These are phyloP conservation scores for Wickerhamiella musiphila DNA, from an alignment of 805 yeast species.

Conservation along the genomic window DNA sequence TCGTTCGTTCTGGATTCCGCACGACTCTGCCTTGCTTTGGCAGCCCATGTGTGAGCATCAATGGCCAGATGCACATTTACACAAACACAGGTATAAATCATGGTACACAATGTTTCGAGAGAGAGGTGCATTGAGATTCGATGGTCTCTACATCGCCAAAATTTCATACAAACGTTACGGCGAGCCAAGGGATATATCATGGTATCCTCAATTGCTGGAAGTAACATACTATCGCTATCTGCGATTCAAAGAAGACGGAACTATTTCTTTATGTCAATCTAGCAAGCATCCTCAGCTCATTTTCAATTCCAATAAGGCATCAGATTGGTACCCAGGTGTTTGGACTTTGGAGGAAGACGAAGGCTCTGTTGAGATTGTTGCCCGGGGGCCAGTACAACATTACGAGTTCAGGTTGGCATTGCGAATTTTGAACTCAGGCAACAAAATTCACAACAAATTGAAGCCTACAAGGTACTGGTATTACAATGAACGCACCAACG, in stretches of 20 bases:
- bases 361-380: conserved; percentile 31
- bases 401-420: conserved; percentile 49
- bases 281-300: conserved; percentile 54
- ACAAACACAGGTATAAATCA: conserved; percentile 10
- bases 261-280: conserved; percentile 50
- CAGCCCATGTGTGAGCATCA: conserved; percentile 12
- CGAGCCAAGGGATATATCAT: conserved; percentile 35
- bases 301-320: conserved; percentile 34
- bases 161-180: conserved; percentile 78
- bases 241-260: conserved; percentile 66
- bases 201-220: conserved; percentile 63
- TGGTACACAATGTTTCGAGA: conserved; percentile 37
- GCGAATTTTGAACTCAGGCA: conserved; percentile 41
- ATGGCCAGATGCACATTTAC: conserved; percentile 6
- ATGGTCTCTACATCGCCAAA: conserved; percentile 73
- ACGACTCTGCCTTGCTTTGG: conserved; percentile 14
- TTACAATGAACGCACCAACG: conserved; percentile 36
- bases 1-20: conserved; percentile 9
- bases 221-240: conserved; percentile 78
- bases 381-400: conserved; percentile 41
- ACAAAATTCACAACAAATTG: conserved; percentile 47
- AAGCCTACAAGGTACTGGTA: conserved; percentile 54
- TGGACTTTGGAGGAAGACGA: conserved; percentile 46
- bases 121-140: conserved; percentile 63
- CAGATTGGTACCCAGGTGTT: conserved; percentile 17